Evolutionary conservation across 306 rosid species (phyloP).

Genomic region (Cucurbita moschata): DNA sequence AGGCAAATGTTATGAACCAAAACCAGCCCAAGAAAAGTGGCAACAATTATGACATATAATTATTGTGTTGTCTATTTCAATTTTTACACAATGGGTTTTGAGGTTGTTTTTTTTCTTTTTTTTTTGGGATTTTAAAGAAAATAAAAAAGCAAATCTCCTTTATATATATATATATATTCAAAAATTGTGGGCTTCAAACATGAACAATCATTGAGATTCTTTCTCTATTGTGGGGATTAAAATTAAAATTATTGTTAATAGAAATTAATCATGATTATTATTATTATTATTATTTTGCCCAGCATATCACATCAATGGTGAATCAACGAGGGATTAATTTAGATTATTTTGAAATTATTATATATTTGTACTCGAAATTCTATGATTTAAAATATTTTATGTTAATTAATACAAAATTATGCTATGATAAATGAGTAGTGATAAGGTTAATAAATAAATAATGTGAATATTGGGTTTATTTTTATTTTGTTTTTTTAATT

Average conservation of each 20-base stretch:
- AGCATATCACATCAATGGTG: not conserved
- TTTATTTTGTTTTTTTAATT: no score
- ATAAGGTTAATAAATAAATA: no score
- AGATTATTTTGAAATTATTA: not conserved
- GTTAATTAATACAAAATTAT: no score
- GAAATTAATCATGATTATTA: not conserved
- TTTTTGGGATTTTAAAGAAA: not conserved
- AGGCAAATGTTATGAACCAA: not conserved
- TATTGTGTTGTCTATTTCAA: not conserved
- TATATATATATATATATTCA: no score
- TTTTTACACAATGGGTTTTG: not conserved
- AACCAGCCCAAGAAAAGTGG: not conserved
- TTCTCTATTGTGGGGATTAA: not conserved
- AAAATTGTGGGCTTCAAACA: not conserved
- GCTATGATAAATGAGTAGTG: no score
- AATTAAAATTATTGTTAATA: not conserved
- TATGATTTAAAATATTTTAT: not conserved
- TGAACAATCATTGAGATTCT: constrained; percentile 1
- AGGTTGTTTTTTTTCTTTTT: not conserved
- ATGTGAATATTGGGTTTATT: no score
- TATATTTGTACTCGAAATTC: not conserved
- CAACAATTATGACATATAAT: not conserved
- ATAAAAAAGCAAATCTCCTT: not conserved
- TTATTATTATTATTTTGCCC: no score
- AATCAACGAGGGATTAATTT: not conserved